phyloP scores from a whole-genome alignment of 2,329 filamentous ascomycete species.

The Aspergillus melleus region DNA sequence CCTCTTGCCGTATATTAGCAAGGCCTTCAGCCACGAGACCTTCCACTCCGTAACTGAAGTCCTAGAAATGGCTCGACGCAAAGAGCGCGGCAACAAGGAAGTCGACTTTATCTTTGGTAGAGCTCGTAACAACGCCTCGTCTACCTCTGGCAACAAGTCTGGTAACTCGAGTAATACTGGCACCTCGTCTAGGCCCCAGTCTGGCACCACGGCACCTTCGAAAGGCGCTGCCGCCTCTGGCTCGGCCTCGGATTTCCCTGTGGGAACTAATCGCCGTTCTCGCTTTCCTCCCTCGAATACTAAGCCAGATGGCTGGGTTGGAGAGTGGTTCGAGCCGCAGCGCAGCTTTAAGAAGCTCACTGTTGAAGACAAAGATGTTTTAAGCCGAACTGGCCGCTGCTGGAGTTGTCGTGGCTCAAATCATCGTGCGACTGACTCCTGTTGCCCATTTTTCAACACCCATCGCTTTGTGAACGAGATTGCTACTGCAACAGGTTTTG shows the following conservation, averaged over 20 bases:
- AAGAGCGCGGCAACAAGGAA: too few species aligned
- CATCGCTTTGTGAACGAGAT: background rate
- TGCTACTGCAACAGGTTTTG: background rate
- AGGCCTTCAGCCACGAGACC: background rate
- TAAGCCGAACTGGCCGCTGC: background rate
- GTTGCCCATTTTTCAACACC: background rate
- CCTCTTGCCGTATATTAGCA: background rate
- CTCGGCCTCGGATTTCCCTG: too few species aligned
- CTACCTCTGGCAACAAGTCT: background rate
- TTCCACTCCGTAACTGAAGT: too few species aligned
- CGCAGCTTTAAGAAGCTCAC: background rate
- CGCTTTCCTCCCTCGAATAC: too few species aligned
- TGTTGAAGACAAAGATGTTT: background rate
- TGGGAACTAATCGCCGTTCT: rapidly evolving
- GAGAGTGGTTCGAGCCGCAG: background rate
- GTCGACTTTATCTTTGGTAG: too few species aligned
- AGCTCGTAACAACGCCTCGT: too few species aligned
- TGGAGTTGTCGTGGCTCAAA: background rate
- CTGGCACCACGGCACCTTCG: too few species aligned
- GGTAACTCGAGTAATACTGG: background rate
- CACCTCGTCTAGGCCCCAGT: too few species aligned
- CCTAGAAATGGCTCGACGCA: too few species aligned
- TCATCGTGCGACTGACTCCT: background rate
- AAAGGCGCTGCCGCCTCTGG: too few species aligned
- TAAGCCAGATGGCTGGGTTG: background rate